phyloP scores from a whole-genome alignment of 208 protist species.

The Angomonas ambiguus region DNA sequence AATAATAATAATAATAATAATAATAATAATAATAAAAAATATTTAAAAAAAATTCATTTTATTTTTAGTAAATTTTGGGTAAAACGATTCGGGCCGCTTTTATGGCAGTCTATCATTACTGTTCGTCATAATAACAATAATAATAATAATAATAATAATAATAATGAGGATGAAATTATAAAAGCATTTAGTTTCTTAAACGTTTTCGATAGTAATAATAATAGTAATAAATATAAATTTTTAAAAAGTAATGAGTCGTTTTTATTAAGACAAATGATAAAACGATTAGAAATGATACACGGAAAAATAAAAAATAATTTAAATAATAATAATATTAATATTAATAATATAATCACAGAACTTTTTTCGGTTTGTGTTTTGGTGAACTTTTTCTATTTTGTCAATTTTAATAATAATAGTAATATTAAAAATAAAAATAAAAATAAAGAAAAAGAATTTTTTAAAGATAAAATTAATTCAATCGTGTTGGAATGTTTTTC shows the following conservation, averaged over 20 bases:
- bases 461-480: neutral
- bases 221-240: constrained; percentile 2
- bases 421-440: constrained; percentile 4
- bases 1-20: constrained; percentile 1
- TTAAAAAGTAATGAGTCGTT: too few relatives aligned
- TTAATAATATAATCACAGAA: too few relatives aligned
- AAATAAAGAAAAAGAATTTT: constrained; percentile 1
- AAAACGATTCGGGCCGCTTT: too few relatives aligned
- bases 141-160: constrained; percentile 13
- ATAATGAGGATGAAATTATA: neutral
- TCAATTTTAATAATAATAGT: neutral
- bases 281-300: neutral
- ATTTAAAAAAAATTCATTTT: neutral
- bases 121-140: too few relatives aligned
- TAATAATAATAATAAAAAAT: neutral
- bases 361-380: too few relatives aligned
- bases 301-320: neutral
- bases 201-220: too few relatives aligned
- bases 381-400: neutral
- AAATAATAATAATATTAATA: neutral
- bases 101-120: too few relatives aligned
- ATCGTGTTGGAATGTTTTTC: too few relatives aligned
- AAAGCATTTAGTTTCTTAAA: neutral
- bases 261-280: too few relatives aligned
- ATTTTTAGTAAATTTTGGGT: neutral